These are phyloP conservation scores for Colletotrichum zoysiae DNA, from an alignment of 2,329 filamentous ascomycete genomes.

Conservation along the genomic window DNA sequence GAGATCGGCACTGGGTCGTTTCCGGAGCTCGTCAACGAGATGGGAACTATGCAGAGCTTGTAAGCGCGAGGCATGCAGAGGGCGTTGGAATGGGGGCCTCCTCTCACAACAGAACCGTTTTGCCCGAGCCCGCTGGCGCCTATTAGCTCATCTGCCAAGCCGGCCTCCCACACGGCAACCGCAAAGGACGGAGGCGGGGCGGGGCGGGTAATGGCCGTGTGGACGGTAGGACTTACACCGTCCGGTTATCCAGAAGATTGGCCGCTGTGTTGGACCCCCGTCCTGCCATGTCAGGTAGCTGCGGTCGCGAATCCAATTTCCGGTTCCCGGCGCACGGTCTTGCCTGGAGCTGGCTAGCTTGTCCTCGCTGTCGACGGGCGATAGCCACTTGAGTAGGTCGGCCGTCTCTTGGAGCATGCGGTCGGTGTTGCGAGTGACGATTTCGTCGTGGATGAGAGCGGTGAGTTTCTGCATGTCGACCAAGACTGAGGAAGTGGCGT, in stretches of 20 bases:
- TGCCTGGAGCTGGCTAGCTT: slow-evolving; percentile 36
- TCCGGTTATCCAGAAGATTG: slow-evolving; percentile 46
- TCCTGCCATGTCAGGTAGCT: slow-evolving; percentile 42
- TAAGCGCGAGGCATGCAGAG: background rate
- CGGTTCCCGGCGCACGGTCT: slow-evolving; percentile 43
- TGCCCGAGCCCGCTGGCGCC: slow-evolving; percentile 46
- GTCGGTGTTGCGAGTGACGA: slow-evolving; percentile 38
- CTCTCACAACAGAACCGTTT: slow-evolving; percentile 47
- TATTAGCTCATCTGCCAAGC: slow-evolving; percentile 5
- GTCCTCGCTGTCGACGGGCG: slow-evolving; percentile 42
- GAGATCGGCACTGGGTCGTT: slow-evolving; percentile 4
- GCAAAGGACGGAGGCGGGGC: too few relatives aligned
- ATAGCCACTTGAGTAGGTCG: slow-evolving; percentile 42
- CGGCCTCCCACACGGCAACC: too few relatives aligned
- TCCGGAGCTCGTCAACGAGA: slow-evolving; percentile 44
- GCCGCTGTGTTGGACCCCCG: slow-evolving; percentile 27
- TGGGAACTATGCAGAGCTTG: slow-evolving; percentile 41
- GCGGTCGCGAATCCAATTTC: slow-evolving; percentile 43
- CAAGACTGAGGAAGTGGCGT: slow-evolving; percentile 42
- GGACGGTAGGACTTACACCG: slow-evolving; percentile 42
- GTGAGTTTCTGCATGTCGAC: slow-evolving; percentile 44
- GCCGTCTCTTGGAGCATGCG: slow-evolving; percentile 41
- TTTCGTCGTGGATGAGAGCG: slow-evolving; percentile 44
- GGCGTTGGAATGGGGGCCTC: too few relatives aligned
- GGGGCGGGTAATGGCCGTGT: background rate